Evolutionary conservation across 495 filamentous ascomycete species (phyloP), one percentile per base, ranked within the genome.

Genomic region (Talaromyces adpressus): DNA sequence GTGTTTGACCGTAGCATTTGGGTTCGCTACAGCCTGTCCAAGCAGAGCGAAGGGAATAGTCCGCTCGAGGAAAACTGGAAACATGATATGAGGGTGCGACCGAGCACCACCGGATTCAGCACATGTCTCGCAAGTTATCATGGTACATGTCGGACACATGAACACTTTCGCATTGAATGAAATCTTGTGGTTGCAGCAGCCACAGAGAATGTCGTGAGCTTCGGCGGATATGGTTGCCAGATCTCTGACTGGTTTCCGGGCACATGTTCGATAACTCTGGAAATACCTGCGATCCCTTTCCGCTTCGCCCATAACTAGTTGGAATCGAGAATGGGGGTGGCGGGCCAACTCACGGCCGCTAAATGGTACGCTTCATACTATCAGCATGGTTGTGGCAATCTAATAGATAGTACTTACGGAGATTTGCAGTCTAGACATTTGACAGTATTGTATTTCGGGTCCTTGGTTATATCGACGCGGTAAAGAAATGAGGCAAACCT

Each of bases 91-190:
- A 53, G 60, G 47, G 30, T 62, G 60, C 4, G 60, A 62, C 2
- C 60, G 60, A 23, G 60, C 60, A 53, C 60, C 60, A 25, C 60
- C 60, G 18, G 29, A 62, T 20, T 62, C 60, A 18, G 60, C 60
- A 53, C 60, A 62, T 8, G 60, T 53, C 20, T 62, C 60, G 41
- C 60, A 62, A 5, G 60, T 62, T 1, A 62, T 62, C 45, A 62
- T 47, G 25, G 60, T 62, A 25, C 60, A 62, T 1, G 60, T 51
- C 12, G 60, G 60, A 14, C 60, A 62, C 27, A 62, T 47, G 23
- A 53, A 62, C 18, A 62, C 30, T 22, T 36, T 29, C 6, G 60
- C 39, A 34, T 62, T 62, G 14, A 62, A 9, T 20, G 60, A 4
- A 29, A 53, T 14, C 18, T 49, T 62, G 9, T 62, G 60, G 29